Percentiles rank a stretch among this genome's conserved stretches.
phyloP scores from a whole-genome alignment of 2,329 filamentous ascomycete genomes.

The Sporothrix protearum region DNA sequence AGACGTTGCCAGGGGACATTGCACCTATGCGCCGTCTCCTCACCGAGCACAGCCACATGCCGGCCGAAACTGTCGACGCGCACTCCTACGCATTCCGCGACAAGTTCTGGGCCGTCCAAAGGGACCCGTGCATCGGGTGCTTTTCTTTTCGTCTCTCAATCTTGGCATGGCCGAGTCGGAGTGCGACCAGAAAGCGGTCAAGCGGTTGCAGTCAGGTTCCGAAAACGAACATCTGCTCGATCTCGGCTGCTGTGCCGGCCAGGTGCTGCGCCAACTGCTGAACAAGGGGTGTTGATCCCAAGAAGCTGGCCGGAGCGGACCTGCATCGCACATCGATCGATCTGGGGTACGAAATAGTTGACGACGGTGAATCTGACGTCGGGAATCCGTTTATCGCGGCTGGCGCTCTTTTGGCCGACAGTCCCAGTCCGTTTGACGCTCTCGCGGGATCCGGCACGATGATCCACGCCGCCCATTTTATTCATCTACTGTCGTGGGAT shows the following conservation, averaged over 20 bases:
- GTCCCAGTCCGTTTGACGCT: constrained; percentile 18
- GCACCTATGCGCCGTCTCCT: constrained; percentile 26
- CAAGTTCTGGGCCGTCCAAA: constrained; percentile 37
- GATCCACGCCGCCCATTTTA: constrained; percentile 33
- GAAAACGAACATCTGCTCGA: constrained; percentile 35
- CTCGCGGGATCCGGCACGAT: constrained; percentile 32
- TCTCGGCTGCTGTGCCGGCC: constrained; percentile 44
- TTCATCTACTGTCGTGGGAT: constrained; percentile 35
- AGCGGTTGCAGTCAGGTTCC: constrained; percentile 26
- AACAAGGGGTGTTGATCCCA: constrained; percentile 85
- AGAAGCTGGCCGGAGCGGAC: constrained; percentile 44
- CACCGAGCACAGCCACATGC: constrained; percentile 29
- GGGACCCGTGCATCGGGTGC: constrained; percentile 40
- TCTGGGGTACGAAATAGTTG: constrained; percentile 36
- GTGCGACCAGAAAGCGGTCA: constrained; percentile 33
- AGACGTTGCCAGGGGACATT: constrained; percentile 18
- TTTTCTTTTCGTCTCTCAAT: constrained; percentile 40
- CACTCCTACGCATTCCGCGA: constrained; percentile 32
- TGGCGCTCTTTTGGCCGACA: constrained; percentile 31
- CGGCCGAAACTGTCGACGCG: constrained; percentile 27
- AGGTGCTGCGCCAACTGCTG: constrained; percentile 57
- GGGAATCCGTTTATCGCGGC: constrained; percentile 26
- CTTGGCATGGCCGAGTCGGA: constrained; percentile 35
- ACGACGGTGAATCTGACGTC: constrained; percentile 28
- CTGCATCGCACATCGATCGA: constrained; percentile 36